A percentile compares a stretch with the other conserved stretches of the same genome.
Conservation (phyloP, 1,284 basidiomycete species). For the Ustilago bromivora region DNA sequence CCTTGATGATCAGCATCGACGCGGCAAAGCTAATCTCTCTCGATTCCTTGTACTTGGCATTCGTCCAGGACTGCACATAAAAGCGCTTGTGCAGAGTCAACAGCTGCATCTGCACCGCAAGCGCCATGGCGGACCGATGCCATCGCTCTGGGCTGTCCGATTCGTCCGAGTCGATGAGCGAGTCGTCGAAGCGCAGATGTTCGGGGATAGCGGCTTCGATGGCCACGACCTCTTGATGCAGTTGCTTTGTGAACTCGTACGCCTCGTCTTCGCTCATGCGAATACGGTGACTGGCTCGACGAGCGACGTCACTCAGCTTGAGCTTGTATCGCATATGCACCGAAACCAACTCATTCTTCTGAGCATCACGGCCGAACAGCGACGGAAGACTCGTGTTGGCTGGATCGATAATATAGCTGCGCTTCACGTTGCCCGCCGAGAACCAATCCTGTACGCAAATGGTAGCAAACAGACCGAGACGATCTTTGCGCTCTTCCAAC, state of each 20-base stretch:
- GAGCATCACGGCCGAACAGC: constrained; percentile 46
- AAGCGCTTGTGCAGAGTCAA: constrained; percentile 59
- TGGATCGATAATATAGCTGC: constrained; percentile 48
- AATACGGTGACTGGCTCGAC: constrained; percentile 47
- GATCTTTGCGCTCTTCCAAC: constrained; percentile 43
- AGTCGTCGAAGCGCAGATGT: constrained; percentile 45
- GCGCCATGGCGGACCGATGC: constrained; percentile 40
- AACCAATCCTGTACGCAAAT: constrained; percentile 57
- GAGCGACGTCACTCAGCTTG: constrained; percentile 50
- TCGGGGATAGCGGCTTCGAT: constrained; percentile 47
- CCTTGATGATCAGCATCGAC: constrained; percentile 53
- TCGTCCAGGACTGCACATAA: constrained; percentile 63
- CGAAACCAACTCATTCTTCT: constrained; percentile 42
- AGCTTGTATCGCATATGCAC: constrained; percentile 39
- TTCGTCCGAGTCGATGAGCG: constrained; percentile 44
- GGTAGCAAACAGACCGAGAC: constrained; percentile 51
- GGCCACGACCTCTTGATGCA: constrained; percentile 55
- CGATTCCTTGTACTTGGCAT: constrained; percentile 54
- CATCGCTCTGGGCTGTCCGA: constrained; percentile 28
- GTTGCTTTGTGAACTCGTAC: constrained; percentile 52
- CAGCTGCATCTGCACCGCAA: constrained; percentile 36
- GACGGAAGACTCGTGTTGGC: constrained; percentile 48
- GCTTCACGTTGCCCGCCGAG: constrained; percentile 47
- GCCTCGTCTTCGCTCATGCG: constrained; percentile 52
- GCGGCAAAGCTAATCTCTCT: constrained; percentile 59